Base-by-base conservation (phyloP, 2,329 filamentous ascomycete genomes). In the Fonsecaea monophora region DNA sequence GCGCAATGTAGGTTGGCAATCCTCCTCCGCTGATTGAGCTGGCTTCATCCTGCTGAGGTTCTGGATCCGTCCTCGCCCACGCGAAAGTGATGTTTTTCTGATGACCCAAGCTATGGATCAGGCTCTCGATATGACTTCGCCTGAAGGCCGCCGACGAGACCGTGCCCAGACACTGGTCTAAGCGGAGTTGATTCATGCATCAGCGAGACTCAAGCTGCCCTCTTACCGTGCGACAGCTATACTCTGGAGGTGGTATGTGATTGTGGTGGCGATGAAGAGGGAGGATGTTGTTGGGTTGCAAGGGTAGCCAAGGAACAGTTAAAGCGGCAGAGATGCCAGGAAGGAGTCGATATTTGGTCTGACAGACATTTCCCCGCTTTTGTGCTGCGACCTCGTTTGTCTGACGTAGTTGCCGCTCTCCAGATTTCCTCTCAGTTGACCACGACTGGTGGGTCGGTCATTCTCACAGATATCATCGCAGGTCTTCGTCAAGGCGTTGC, bases 61-160 rank as follows among this genome's bases (percentile, higher is more conserved):
- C 42, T n/a, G 77, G 13, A 21, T 61, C 64, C 37, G 73, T 74
- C 9, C 69, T 74, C 35, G 76, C 18, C 32, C 59, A 63, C 40
- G 54, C 38, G 53, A 73, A 15, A 88, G 86, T 53, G 86, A 87
- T 3, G 88, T 85, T 58, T 89, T 87, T 68, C 96, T 87, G n/a
- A 87, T 86, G 70, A 86, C 86, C 54, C 94, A 80, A 66, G 93
- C 85, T 38, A 85, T 84, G 13, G 87, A 85, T 25, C 87, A 88
- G 74, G 91, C 85, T 87, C 84, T 70, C 86, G 84, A 73, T 89
- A 86, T 72, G 96, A 87, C 55, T 83, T 83, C 72, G 86, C 84
- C 57, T 88, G 86, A 70, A 83, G 80, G 67, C 92, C 79, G 74
- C 85, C 85, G 80, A 92, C 92, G 68, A 89, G 84, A 77, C 91